Base-by-base conservation (phyloP, 1,139 yeast genomes). In the Spathaspora jeffriesii region DNA sequence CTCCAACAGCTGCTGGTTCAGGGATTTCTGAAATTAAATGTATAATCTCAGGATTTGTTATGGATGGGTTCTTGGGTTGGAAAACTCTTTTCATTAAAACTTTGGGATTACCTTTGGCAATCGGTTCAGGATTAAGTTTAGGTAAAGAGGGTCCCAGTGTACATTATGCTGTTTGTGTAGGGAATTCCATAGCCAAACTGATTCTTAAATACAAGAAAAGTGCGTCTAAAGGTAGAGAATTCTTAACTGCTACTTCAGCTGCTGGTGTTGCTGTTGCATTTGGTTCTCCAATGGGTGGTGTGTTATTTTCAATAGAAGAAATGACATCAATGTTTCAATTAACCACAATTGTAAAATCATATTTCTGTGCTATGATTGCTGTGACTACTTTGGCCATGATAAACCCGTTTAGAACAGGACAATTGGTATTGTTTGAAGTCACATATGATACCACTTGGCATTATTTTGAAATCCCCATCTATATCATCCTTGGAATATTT, bases 11-110 rank as follows among this genome's bases (percentile, higher is more conserved):
- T 0, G 96, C 99, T 0, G 99, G 99, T 0, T 88, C 96, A 2
- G 99, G 99, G 0, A 95, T 95, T 43, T 87, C 97, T 5, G 99
- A 95, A 63, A 93, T 95, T 64, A 95, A 95, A 65, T 88, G 96
- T 62, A 91, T 95, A 54, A 91, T 93, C 2, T 86, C 96, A 0
- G 99, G 99, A 0, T 95, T 92, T 62, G 82, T 81, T 20, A 79
- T 88, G 75, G 79, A 82, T 31, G 91, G 89, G 5, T 95, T 92
- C 58, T 73, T 93, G 46, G 88, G 86, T 18, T 77, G 85, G 67
- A 73, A 79, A 63, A 91, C 97, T 0, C 70, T 93, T 27, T 57
- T 81, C 1, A 82, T 91, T 47, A 95, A 95, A 58, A 79, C 91
- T 47, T 63, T 90, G 5, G 89, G 96, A 0, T 70, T 95, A 42